These are phyloP conservation scores for Ailanthus altissimus DNA, from an alignment of 345 rosid genomes.

Conservation along the genomic window DNA sequence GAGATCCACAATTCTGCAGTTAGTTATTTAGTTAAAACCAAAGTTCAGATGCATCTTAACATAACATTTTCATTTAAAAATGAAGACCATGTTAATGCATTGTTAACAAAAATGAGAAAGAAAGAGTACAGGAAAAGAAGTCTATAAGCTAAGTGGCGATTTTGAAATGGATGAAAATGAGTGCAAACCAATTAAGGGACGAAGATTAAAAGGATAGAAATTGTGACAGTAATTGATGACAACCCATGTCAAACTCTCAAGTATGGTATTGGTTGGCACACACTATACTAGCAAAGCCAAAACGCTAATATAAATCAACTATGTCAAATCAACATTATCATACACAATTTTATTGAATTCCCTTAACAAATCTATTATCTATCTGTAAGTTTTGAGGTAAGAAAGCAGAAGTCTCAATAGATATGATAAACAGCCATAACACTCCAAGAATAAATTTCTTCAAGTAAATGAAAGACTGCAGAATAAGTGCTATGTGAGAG, in stretches of 20 bases:
- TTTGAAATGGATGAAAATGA: background rate
- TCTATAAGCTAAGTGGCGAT: background rate
- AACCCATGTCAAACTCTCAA: background rate
- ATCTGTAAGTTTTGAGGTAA: background rate
- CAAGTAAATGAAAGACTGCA: background rate
- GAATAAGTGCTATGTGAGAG: background rate
- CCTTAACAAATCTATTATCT: background rate
- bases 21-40: background rate
- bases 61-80: background rate
- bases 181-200: background rate
- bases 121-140: background rate
- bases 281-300: background rate
- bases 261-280: background rate
- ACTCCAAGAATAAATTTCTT: conserved; percentile 3
- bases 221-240: background rate
- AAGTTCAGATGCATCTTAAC: conserved; percentile 7
- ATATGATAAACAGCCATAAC: background rate
- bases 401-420: background rate
- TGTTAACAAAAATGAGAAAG: background rate
- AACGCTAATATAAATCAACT: conserved; percentile 1
- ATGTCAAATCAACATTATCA: background rate
- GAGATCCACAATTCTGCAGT: conserved; percentile 34
- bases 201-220: background rate
- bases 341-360: background rate
- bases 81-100: background rate